phyloP scores from a whole-genome alignment of 2,329 filamentous ascomycete genomes.

The Mariannaea sp. region DNA sequence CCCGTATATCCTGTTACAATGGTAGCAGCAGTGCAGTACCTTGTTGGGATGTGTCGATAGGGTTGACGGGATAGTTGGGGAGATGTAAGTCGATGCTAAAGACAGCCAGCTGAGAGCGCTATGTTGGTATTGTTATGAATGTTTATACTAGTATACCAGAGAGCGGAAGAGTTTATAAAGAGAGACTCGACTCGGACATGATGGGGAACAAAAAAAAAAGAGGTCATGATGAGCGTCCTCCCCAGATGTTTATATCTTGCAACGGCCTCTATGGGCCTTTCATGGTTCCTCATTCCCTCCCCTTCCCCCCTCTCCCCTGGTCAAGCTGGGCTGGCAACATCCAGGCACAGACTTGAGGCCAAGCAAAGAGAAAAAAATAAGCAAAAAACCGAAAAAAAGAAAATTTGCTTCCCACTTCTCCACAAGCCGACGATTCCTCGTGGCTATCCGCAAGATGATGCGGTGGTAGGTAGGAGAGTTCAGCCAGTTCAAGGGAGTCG shows the following conservation, averaged over 20 bases:
- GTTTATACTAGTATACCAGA: constrained; percentile 3
- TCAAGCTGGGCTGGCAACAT: constrained; percentile 22
- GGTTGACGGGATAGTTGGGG: too few species aligned
- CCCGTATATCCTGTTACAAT: constrained; percentile 5
- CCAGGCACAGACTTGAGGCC: constrained; percentile 23
- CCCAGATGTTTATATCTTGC: constrained; percentile 34
- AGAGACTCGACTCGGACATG: constrained; percentile 15
- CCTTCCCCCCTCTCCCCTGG: too few species aligned
- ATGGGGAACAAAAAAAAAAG: constrained; percentile 10
- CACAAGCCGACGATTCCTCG: constrained; percentile 39
- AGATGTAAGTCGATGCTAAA: not conserved
- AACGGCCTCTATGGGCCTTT: constrained; percentile 17
- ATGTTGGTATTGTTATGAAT: too few species aligned
- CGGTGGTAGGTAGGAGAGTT: constrained; percentile 15
- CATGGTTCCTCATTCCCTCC: constrained; percentile 18
- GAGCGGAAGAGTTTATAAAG: constrained; percentile 2
- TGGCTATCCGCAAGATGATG: constrained; percentile 22
- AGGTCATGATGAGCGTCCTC: constrained; percentile 19
- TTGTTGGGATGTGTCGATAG: too few species aligned
- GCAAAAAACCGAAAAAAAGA: constrained; percentile 24
- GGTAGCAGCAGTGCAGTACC: constrained; percentile 7
- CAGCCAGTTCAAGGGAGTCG: constrained; percentile 32
- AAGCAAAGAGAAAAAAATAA: constrained; percentile 24
- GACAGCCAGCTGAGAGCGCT: constrained; percentile 3
- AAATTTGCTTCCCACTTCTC: constrained; percentile 23